Conservation (phyloP, 331 rosid genomes). For the Acacia concinna region DNA sequence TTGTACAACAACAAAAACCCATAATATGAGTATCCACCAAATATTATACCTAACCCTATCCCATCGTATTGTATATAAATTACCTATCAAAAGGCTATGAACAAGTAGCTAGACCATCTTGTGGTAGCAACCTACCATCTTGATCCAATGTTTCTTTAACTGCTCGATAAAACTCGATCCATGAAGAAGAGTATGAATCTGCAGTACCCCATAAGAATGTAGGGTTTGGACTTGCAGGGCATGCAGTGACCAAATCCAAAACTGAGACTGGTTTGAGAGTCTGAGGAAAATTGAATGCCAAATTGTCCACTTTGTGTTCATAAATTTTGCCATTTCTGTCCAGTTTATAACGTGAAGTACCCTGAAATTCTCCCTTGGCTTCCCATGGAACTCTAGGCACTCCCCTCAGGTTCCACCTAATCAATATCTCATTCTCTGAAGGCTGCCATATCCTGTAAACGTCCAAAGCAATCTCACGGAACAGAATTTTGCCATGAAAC, state of each 20-base stretch:
- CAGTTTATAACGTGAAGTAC: constrained; percentile 81
- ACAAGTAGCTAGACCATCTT: constrained; percentile 64
- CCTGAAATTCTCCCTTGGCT: constrained; percentile 84
- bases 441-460: constrained; percentile 91
- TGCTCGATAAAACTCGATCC: constrained; percentile 74
- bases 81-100: constrained; percentile 45
- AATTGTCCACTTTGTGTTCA: constrained; percentile 87
- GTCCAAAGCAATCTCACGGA: constrained; percentile 78
- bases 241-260: constrained; percentile 78
- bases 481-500: constrained; percentile 77
- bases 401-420: constrained; percentile 89
- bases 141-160: constrained; percentile 64
- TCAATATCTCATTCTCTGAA: constrained; percentile 79
- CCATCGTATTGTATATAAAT: constrained; percentile 29
- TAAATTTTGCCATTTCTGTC: constrained; percentile 87
- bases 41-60: constrained; percentile 30
- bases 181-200: constrained; percentile 64
- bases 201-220: constrained; percentile 75
- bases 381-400: constrained; percentile 98
- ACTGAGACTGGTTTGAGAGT: constrained; percentile 66
- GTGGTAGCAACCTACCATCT: constrained; percentile 55
- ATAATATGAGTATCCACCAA: constrained; percentile 29
- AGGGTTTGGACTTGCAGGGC: constrained; percentile 88
- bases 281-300: constrained; percentile 85
- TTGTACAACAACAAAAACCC: constrained; percentile 45